Evolutionary conservation across 2,329 filamentous ascomycete species (phyloP).

Genomic region (Aspergillus sp.): DNA sequence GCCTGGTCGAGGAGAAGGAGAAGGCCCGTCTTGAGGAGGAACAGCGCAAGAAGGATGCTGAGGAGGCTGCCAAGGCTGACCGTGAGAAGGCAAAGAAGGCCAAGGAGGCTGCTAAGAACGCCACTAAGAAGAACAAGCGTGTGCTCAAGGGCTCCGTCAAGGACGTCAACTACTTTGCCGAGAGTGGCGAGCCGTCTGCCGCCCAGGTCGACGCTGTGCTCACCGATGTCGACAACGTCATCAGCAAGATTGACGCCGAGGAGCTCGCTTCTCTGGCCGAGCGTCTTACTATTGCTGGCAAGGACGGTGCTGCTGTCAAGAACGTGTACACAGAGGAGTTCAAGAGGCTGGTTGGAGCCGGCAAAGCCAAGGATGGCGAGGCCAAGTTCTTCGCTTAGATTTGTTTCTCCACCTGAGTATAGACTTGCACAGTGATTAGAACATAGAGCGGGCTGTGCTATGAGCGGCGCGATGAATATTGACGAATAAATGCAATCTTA

Average conservation of each 20-base stretch:
- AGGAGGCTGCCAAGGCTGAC: constrained; percentile 81
- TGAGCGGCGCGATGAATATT: constrained; percentile 5
- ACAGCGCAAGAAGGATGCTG: constrained; percentile 77
- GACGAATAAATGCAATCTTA: neutral
- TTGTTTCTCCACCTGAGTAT: neutral
- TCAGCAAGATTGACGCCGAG: constrained; percentile 86
- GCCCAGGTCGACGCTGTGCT: constrained; percentile 81
- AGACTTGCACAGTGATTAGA: constrained; percentile 12
- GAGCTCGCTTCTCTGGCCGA: constrained; percentile 83
- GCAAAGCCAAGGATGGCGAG: constrained; percentile 86
- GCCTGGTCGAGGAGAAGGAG: constrained; percentile 80
- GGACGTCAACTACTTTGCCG: constrained; percentile 94
- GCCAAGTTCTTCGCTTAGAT: constrained; percentile 60
- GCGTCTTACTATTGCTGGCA: constrained; percentile 77
- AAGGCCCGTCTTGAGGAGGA: constrained; percentile 84
- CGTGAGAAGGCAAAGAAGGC: constrained; percentile 89
- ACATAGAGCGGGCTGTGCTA: constrained; percentile 9
- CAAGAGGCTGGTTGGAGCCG: constrained; percentile 75
- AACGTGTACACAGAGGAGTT: constrained; percentile 77
- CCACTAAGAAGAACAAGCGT: constrained; percentile 99
- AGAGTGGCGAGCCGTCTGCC: constrained; percentile 70
- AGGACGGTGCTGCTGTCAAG: constrained; percentile 84
- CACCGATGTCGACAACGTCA: constrained; percentile 82
- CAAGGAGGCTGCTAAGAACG: constrained; percentile 98
- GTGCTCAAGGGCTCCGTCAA: constrained; percentile 92